A percentile compares a stretch with the other conserved stretches of the same genome.
Conservation (phyloP, 371 early-diverging fungal genomes). For the Saksenaea oblongispora region DNA sequence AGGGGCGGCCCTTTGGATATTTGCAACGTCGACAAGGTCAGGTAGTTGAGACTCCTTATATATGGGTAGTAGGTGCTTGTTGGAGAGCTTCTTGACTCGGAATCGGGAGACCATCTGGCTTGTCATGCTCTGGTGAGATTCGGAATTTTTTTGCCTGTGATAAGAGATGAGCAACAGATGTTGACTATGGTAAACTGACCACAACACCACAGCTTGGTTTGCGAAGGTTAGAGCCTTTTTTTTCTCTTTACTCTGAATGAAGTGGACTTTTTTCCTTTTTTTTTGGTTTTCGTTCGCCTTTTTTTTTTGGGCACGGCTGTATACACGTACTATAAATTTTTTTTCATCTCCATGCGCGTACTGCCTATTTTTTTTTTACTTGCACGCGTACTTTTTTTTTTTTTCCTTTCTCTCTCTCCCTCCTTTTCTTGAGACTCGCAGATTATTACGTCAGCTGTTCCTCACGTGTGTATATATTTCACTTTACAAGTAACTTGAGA, state of each 20-base stretch:
- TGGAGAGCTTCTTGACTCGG: slow-evolving; percentile 89
- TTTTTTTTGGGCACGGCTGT: slow-evolving; percentile 6
- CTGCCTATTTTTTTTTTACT: background rate
- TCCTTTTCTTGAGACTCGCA: too few relatives aligned
- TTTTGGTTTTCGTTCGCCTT: slow-evolving; percentile 6
- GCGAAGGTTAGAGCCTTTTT: slow-evolving; percentile 4
- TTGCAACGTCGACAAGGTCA: slow-evolving; percentile 82
- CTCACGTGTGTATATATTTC: too few relatives aligned
- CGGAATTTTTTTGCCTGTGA: background rate
- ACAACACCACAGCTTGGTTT: slow-evolving; percentile 13
- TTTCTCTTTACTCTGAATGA: slow-evolving; percentile 11
- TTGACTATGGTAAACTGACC: slow-evolving; percentile 11
- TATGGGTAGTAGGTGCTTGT: slow-evolving; percentile 81
- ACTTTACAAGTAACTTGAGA: too few relatives aligned
- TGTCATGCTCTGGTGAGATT: slow-evolving; percentile 16
- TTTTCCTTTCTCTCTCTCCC: background rate
- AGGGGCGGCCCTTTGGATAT: slow-evolving; percentile 72
- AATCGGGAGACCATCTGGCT: slow-evolving; percentile 69
- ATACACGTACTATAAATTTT: slow-evolving; percentile 3
- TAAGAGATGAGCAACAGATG: slow-evolving; percentile 1
- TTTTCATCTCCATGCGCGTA: slow-evolving; percentile 7
- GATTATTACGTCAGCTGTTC: too few relatives aligned
- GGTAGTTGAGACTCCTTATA: slow-evolving; percentile 79
- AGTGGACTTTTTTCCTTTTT: slow-evolving; percentile 1
- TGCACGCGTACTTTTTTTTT: background rate